These are phyloP conservation scores for Globisporangium yorkense DNA, from an alignment of 352 stramenopile genomes.

Conservation along the genomic window DNA sequence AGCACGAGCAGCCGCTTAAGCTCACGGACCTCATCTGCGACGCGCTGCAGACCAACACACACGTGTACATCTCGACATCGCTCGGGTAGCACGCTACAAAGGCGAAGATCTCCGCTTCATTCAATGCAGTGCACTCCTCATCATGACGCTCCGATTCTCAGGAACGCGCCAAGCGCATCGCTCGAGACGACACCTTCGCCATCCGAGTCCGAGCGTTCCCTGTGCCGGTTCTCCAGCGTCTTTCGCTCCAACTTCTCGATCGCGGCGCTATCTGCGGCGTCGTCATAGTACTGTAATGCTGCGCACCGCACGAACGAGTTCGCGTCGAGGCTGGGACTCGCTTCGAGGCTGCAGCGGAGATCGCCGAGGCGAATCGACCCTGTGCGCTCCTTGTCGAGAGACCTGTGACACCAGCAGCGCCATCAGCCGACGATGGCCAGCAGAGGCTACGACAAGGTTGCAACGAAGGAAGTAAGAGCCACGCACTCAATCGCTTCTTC, in stretches of 20 bases:
- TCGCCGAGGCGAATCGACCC: slow-evolving; percentile 15
- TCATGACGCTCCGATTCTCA: slow-evolving; percentile 3
- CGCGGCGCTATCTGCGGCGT: slow-evolving; percentile 5
- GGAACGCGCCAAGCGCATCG: slow-evolving; percentile 9
- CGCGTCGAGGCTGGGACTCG: slow-evolving; percentile 5
- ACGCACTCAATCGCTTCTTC: slow-evolving; percentile 29
- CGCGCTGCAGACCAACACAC: slow-evolving; percentile 43
- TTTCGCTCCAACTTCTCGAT: background rate
- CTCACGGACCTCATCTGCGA: slow-evolving; percentile 64
- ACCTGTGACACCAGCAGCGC: slow-evolving; percentile 4
- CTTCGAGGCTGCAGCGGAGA: slow-evolving; percentile 1
- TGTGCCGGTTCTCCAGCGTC: background rate
- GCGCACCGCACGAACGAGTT: slow-evolving; percentile 17
- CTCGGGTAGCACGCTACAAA: slow-evolving; percentile 14
- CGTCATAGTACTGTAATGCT: slow-evolving; percentile 20
- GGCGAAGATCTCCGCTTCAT: background rate
- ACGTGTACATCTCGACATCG: slow-evolving; percentile 66
- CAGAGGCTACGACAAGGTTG: background rate
- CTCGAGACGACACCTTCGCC: background rate
- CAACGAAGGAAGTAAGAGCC: background rate
- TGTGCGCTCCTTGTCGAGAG: slow-evolving; percentile 7
- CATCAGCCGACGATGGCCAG: background rate
- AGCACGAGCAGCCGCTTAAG: slow-evolving; percentile 25
- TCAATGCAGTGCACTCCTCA: background rate
- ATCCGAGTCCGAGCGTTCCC: background rate